Evolutionary conservation across 1,284 basidiomycete species (phyloP), one percentile per base, ranked within the genome.

Genomic region (Papiliotrema flavescens): DNA sequence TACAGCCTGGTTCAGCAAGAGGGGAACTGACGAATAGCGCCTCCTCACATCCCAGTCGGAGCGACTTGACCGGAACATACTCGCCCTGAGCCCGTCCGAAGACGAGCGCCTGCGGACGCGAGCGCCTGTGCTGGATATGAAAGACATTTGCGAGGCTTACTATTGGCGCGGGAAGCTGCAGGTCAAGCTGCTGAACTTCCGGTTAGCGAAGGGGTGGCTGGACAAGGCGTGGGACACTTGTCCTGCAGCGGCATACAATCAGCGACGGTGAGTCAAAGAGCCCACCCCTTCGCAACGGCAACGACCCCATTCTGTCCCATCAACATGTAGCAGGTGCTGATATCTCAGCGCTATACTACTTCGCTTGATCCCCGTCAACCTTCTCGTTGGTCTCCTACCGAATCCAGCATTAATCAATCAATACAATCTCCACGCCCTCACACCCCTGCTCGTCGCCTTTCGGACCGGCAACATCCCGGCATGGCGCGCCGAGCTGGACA

Each of bases 321-420:
- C n/a, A n/a, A n/a, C n/a, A n/a, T n/a, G n/a, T n/a, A 17, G 22
- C 3, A 32, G 11, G 20, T 8, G 23, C 44, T 51, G 51, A 49
- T 32, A 32, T 13, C 37, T 28, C 60, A 78, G 77, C 44, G 64
- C 74, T 1, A 78, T 79, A n/a, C 66, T 79, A 9, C 73, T 78
- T 50, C 70, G 72, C 20, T 64, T 78, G 7, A 64, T 77, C 11
- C 71, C 77, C 6, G 69, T 74, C 39, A 74, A 76, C 20, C 65
- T 79, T 20, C 63, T 78, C 2, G 59, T 76, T 8, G 78, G 78
- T 0, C 52, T 47, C 19, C 57, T 78, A 6, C 78, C 77, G 13
- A 51, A 54, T 2, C 45, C 36, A 0, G 47, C 49, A 0, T 32
- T 74, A 2, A 58, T 79, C 15, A 46, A 65, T 23, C 47, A 62